Evolutionary conservation across 2,329 filamentous ascomycete genomes (phyloP).

Genomic region (Davidsoniella neocaledoniae): DNA sequence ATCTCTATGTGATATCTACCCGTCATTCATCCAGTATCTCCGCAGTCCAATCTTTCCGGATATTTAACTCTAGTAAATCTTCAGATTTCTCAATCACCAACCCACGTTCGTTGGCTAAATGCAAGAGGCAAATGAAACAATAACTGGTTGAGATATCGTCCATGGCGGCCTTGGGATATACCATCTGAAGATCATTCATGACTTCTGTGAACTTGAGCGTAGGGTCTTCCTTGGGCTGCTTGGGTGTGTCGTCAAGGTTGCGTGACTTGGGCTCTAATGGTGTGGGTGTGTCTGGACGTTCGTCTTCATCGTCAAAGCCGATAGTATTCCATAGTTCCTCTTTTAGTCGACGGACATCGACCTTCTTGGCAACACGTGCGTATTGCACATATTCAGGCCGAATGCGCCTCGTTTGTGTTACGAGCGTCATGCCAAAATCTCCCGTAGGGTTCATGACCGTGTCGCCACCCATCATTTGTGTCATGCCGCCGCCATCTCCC

Average conservation of each 20-base stretch:
- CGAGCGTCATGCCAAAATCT: slow-evolving; percentile 49
- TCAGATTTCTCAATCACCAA: slow-evolving; percentile 53
- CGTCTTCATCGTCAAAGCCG: slow-evolving; percentile 29
- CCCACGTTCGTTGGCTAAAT: slow-evolving; percentile 86
- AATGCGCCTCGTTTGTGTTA: slow-evolving; percentile 45
- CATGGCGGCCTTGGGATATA: slow-evolving; percentile 76
- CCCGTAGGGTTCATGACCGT: slow-evolving; percentile 28
- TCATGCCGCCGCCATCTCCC: slow-evolving; percentile 30
- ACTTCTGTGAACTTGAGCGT: slow-evolving; percentile 73
- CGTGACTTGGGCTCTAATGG: slow-evolving; percentile 14
- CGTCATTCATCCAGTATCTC: slow-evolving; percentile 39
- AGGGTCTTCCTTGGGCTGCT: slow-evolving; percentile 22
- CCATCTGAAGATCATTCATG: slow-evolving; percentile 72
- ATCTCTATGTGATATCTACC: slow-evolving; percentile 22
- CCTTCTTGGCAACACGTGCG: slow-evolving; percentile 53
- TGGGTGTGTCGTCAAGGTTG: slow-evolving; percentile 13
- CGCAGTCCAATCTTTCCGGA: slow-evolving; percentile 44
- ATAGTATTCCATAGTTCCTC: slow-evolving; percentile 56
- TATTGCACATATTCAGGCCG: slow-evolving; percentile 56
- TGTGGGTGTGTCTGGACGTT: slow-evolving; percentile 18
- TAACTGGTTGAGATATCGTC: slow-evolving; percentile 84
- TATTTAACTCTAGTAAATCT: slow-evolving; percentile 41
- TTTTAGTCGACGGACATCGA: slow-evolving; percentile 51
- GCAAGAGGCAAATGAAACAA: slow-evolving; percentile 86
- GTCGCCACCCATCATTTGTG: slow-evolving; percentile 34